Evolutionary conservation across 441 rosid genomes (phyloP).

Genomic region (Erodium moschatum): DNA sequence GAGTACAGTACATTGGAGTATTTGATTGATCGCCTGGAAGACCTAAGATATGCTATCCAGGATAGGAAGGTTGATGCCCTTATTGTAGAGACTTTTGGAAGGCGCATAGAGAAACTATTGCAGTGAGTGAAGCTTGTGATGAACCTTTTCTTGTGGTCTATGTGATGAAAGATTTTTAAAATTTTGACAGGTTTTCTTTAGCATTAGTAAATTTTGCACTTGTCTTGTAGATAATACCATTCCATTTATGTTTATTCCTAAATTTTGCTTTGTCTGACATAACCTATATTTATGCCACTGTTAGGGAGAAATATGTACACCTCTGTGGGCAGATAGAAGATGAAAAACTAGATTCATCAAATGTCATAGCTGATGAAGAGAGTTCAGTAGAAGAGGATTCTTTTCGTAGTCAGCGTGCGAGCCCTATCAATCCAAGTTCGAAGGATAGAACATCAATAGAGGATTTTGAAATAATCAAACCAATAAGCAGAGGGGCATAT

Average conservation of each 20-base stretch:
- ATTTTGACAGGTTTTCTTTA: conserved; percentile 11
- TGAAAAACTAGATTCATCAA: conserved; percentile 57
- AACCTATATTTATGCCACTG: conserved; percentile 6
- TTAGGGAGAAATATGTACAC: conserved; percentile 79
- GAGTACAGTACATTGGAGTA: conserved; percentile 63
- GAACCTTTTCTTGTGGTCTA: conserved; percentile 10
- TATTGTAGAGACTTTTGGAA: conserved; percentile 91
- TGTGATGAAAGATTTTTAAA: conserved; percentile 3
- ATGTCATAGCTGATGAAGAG: conserved; percentile 65
- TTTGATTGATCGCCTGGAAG: conserved; percentile 74
- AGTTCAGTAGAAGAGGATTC: conserved; percentile 76
- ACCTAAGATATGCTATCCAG: conserved; percentile 80
- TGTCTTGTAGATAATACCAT: background rate
- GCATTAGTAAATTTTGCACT: background rate
- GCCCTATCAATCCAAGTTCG: conserved; percentile 69
- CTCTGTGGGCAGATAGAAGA: conserved; percentile 81
- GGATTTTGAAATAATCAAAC: conserved; percentile 96
- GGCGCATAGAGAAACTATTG: conserved; percentile 87
- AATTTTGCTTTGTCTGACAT: conserved; percentile 17
- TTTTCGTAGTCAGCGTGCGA: conserved; percentile 56
- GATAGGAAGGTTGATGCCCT: conserved; percentile 96
- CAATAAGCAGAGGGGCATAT: conserved; percentile 93
- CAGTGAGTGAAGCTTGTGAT: conserved; percentile 42
- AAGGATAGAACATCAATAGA: conserved; percentile 93
- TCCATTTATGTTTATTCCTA: background rate